Evolutionary conservation across 2,329 filamentous ascomycete genomes (phyloP).

Genomic region (Penicillium expansum): DNA sequence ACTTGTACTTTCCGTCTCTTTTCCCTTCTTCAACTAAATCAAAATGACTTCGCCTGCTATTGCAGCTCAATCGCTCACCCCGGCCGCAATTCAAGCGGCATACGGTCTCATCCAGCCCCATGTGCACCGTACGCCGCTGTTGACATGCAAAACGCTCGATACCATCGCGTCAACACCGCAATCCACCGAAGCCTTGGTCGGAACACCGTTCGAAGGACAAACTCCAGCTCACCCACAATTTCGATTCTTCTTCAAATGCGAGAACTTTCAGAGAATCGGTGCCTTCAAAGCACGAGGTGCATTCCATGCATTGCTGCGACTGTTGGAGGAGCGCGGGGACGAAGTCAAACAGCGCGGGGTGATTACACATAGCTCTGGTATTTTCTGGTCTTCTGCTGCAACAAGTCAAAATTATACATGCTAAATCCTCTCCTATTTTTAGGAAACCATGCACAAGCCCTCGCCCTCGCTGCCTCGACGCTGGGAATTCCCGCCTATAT

Average conservation of each 20-base stretch:
- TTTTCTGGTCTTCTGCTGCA: slow-evolving; percentile 9
- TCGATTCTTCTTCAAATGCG: slow-evolving; percentile 88
- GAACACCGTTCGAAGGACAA: slow-evolving; percentile 57
- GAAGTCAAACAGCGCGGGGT: slow-evolving; percentile 67
- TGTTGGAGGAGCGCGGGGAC: slow-evolving; percentile 63
- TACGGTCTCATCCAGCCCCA: slow-evolving; percentile 69
- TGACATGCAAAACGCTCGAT: slow-evolving; percentile 75
- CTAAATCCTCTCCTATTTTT: not conserved
- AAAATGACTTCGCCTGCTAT: slow-evolving; percentile 44
- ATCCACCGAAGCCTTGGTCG: slow-evolving; percentile 50
- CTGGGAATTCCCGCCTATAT: slow-evolving; percentile 77
- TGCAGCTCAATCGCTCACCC: slow-evolving; percentile 56
- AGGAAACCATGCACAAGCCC: slow-evolving; percentile 95
- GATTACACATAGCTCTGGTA: slow-evolving; percentile 86
- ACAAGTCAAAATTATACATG: not conserved
- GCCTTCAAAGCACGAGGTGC: slow-evolving; percentile 92
- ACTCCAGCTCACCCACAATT: slow-evolving; percentile 63
- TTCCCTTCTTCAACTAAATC: not conserved
- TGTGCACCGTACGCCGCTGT: slow-evolving; percentile 79
- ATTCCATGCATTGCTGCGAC: slow-evolving; percentile 74
- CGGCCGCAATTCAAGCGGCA: slow-evolving; percentile 68
- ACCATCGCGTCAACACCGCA: slow-evolving; percentile 71
- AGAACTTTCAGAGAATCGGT: slow-evolving; percentile 86
- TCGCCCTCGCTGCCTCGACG: slow-evolving; percentile 76
- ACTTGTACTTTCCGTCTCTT: not conserved